Percentiles rank a stretch among this genome's conserved stretches.
Conservation (phyloP, 1,284 basidiomycete genomes). For the Singerocomus rubriflavus region DNA sequence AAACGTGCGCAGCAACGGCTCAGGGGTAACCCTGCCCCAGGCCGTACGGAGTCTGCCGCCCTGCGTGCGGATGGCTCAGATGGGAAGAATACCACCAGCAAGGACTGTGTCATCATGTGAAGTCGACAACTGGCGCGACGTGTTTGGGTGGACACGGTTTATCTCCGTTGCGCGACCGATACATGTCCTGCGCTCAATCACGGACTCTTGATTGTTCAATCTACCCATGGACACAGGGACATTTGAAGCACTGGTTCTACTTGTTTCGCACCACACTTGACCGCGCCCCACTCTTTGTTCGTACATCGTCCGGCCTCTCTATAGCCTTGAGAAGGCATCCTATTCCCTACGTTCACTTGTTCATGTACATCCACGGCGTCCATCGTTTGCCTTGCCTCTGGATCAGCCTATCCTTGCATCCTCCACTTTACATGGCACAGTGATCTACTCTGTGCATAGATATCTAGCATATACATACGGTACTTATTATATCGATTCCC, state of each 20-base stretch:
- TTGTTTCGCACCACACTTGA: conserved; percentile 6
- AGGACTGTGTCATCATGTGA: conserved; percentile 86
- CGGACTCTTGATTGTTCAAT: conserved; percentile 8
- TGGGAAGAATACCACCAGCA: conserved; percentile 47
- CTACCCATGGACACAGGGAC: conserved; percentile 18
- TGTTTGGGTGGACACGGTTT: conserved; percentile 8
- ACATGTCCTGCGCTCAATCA: not conserved
- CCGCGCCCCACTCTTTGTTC: conserved; percentile 3
- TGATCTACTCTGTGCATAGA: conserved; percentile 25
- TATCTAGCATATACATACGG: conserved; percentile 21
- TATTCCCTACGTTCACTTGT: not conserved
- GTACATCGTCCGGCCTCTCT: conserved; percentile 1
- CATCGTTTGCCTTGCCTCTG: not conserved
- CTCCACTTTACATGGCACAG: not conserved
- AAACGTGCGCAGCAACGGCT: conserved; percentile 89
- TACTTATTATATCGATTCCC: conserved; percentile 10
- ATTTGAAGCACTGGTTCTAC: conserved; percentile 10
- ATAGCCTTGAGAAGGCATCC: not conserved
- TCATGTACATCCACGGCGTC: not conserved
- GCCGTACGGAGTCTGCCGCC: conserved; percentile 59
- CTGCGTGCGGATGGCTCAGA: conserved; percentile 45
- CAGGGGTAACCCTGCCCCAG: conserved; percentile 59
- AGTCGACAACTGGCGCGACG: conserved; percentile 1
- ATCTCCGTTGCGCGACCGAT: conserved; percentile 12
- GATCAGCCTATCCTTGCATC: conserved; percentile 4